These are phyloP conservation scores for Byssochlamys sp. DNA, from an alignment of 2,329 filamentous ascomycete species.

Conservation along the genomic window DNA sequence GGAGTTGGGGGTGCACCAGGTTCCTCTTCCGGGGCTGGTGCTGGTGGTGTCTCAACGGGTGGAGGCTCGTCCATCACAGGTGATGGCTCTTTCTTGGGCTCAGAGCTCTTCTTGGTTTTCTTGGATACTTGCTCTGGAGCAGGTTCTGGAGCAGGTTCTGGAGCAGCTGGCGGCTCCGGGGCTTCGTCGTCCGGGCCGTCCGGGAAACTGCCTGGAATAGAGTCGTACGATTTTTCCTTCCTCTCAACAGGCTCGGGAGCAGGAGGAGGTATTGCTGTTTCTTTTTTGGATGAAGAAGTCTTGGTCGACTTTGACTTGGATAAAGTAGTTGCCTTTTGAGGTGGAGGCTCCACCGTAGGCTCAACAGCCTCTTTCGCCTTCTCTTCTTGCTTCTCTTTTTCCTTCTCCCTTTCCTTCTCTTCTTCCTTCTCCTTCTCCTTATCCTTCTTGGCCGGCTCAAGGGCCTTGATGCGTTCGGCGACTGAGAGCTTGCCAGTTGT, in stretches of 20 bases:
- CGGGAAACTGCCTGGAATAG: slow-evolving; percentile 52
- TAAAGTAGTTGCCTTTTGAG: slow-evolving; percentile 10
- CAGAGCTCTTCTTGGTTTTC: slow-evolving; percentile 12
- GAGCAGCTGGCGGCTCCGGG: slow-evolving; percentile 3
- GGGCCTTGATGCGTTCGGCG: slow-evolving; percentile 44
- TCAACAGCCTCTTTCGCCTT: slow-evolving; percentile 28
- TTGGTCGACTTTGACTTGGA: slow-evolving; percentile 16
- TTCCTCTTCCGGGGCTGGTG: slow-evolving; percentile 12
- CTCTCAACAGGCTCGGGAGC: slow-evolving; percentile 19
- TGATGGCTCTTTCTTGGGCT: slow-evolving; percentile 29
- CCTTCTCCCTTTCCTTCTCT: slow-evolving; percentile 28
- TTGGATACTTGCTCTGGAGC: slow-evolving; percentile 4
- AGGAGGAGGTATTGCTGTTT: slow-evolving; percentile 6
- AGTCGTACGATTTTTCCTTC: slow-evolving; percentile 29
- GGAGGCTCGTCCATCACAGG: not conserved
- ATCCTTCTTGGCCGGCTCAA: slow-evolving; percentile 35
- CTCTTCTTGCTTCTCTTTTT: slow-evolving; percentile 28
- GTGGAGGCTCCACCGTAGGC: slow-evolving; percentile 23
- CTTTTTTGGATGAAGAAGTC: slow-evolving; percentile 13
- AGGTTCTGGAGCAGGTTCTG: slow-evolving; percentile 13
- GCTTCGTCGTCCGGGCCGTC: slow-evolving; percentile 40
- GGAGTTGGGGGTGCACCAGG: slow-evolving; percentile 37
- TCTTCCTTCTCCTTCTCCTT: slow-evolving; percentile 28
- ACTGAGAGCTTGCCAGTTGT: slow-evolving; percentile 36
- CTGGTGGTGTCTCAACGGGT: not conserved